These are phyloP conservation scores for Skeletonema marinoi DNA, from an alignment of 108 stramenopile species.

Conservation along the genomic window DNA sequence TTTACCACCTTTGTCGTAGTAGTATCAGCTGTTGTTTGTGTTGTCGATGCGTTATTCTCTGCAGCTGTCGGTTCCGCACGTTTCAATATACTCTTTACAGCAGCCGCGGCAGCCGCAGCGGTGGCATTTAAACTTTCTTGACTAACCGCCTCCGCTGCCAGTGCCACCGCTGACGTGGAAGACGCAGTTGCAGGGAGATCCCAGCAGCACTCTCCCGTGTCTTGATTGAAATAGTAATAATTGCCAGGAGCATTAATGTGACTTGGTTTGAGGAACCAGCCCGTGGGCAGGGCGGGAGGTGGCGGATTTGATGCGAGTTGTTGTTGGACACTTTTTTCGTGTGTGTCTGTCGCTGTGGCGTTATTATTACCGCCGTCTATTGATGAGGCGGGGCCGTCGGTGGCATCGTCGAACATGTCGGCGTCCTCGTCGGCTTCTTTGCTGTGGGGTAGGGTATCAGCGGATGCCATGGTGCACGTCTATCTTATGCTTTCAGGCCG, in stretches of 20 bases:
- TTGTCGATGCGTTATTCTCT: slow-evolving; percentile 1
- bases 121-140: slow-evolving; percentile 13
- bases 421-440: background rate
- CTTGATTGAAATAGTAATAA: slow-evolving; percentile 81
- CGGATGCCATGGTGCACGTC: background rate
- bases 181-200: slow-evolving; percentile 35
- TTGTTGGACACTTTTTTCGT: slow-evolving; percentile 9
- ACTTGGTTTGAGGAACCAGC: slow-evolving; percentile 66
- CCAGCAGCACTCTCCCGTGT: slow-evolving; percentile 79
- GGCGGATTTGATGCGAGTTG: slow-evolving; percentile 41
- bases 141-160: background rate
- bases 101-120: background rate
- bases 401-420: slow-evolving; percentile 1
- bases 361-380: background rate
- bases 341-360: background rate
- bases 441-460: background rate
- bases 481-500: background rate
- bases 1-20: slow-evolving; percentile 7
- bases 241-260: slow-evolving; percentile 53
- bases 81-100: slow-evolving; percentile 36
- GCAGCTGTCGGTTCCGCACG: background rate
- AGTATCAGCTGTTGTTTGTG: slow-evolving; percentile 1
- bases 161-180: slow-evolving; percentile 2
- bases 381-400: background rate
- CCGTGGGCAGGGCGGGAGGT: slow-evolving; percentile 58